Base-by-base conservation (phyloP, 768 basidiomycete species). In the Lentinula boryana region DNA sequence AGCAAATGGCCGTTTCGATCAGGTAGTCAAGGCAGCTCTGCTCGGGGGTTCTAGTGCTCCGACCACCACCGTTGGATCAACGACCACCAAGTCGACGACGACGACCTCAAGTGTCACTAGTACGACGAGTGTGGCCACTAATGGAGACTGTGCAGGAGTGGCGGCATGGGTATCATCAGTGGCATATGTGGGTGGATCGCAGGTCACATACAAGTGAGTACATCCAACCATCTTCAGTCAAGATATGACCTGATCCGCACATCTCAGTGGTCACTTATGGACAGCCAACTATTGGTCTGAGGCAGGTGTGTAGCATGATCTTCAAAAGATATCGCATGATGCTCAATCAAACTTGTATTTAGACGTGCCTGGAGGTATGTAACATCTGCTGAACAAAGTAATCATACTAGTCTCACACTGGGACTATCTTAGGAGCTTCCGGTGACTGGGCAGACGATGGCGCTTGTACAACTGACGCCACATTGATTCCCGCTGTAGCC, bases 261-360 rank as follows among this genome's bases (percentile, higher is more conserved):
- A 32, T 21, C 1, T 33, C 52, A 82, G 82, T 57, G 78, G 80
- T 10, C 68, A 81, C 62, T 70, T 82, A 9, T 84, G 82, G 82
- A 76, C 72, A 1, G 80, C 81, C 4, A 67, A 74, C 56, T 80
- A 76, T 75, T 84, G 83, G 82, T 73, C 71, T 9, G 69, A 80
- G 46, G 66, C 68, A 23, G 78, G 81, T 69, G 55, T 35, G 66
- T 58, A 9, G 9, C 12, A 32, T 51, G 9, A 31, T 49, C 7
- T 51, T 33, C 13, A 3, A 10, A 33, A 16, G 9, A 33, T 27
- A 15, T 51, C 4, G 15, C 9, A 32, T 32, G 4, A n/a, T 16
- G 7, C 50, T 51, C 13, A 51, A 32, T 51, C 15, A 46, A 27
- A 10, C 2, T 16, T 41, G 10, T 13, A 38, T 32, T 18, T 23